Evolutionary conservation across 1,139 yeast species (phyloP), one percentile per base, ranked within the genome.

Genomic region (Scheffersomyces illinoinensis): DNA sequence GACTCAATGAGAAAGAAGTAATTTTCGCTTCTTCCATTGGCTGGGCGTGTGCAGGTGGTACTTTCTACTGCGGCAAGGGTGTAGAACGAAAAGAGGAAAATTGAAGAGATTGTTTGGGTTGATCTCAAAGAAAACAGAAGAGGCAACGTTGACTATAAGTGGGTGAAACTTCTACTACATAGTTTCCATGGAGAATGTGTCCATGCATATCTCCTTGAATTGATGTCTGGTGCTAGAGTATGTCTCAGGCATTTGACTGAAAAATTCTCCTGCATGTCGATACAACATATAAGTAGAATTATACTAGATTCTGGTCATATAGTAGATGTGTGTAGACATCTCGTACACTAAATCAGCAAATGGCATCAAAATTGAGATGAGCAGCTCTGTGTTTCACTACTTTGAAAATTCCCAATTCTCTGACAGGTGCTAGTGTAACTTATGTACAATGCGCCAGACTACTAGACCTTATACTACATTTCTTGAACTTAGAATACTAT

Each of bases 1-100:
- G 19, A 17, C 21, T n/a, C 51, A 49, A 52, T 46, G 55, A 47
- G 24, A 48, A 23, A 26, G 55, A 49, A 46, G 26, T 21, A 19
- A 14, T 12, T 51, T 50, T 14, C 53, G 20, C 24, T 51, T 21
- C 53, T 21, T 51, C 43, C 43, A 55, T 52, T 52, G 54, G 57
- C 48, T 52, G 50, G 56, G 48, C 49, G 23, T 21, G 43, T 33
- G 51, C 53, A 54, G 53, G 53, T 21, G 12, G 7, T 3, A 2
- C 49, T 54, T 55, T 52, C 53, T 54, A 33, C 17, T 33, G 43
- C 43, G 43, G 43, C 43, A 33, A 33, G 43, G 43, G 17, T 33
- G 43, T 33, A 12, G 3, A 24, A 24, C 5, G 33, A 24, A 24
- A 24, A 24, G 6, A 8, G 33, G 21, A 21, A 21, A 3, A 8